These are phyloP conservation scores for Zasmidium cellare DNA, from an alignment of 2,329 filamentous ascomycete species.

Conservation along the genomic window DNA sequence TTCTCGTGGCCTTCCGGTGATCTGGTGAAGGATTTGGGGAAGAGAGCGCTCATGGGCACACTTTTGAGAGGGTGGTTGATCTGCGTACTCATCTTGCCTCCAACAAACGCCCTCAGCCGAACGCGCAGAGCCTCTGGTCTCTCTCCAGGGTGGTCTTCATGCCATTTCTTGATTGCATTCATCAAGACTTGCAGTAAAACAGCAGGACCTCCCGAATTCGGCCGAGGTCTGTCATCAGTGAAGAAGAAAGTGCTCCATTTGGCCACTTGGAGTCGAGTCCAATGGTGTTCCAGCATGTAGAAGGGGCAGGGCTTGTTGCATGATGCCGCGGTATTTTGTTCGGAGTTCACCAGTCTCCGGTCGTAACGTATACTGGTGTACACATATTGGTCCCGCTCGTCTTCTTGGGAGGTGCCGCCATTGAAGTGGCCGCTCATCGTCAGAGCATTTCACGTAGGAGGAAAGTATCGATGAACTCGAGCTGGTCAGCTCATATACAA, in stretches of 20 bases:
- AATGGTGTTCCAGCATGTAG: constrained; percentile 41
- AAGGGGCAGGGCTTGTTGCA: constrained; percentile 36
- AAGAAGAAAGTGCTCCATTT: constrained; percentile 58
- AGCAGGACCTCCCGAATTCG: constrained; percentile 45
- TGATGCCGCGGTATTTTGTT: constrained; percentile 30
- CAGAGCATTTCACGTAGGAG: constrained; percentile 2
- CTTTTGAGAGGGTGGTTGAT: constrained; percentile 38
- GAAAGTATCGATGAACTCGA: not conserved
- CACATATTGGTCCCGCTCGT: constrained; percentile 20
- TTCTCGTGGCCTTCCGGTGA: constrained; percentile 23
- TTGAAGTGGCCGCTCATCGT: constrained; percentile 24
- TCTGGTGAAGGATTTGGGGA: constrained; percentile 57
- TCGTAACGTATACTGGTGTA: constrained; percentile 60
- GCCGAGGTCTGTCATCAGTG: constrained; percentile 70
- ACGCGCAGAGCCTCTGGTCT: constrained; percentile 36
- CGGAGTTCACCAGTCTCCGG: constrained; percentile 49
- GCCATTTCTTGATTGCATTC: constrained; percentile 36
- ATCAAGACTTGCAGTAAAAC: constrained; percentile 34
- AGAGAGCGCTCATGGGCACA: constrained; percentile 54
- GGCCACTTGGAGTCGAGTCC: constrained; percentile 45
- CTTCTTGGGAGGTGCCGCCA: constrained; percentile 5
- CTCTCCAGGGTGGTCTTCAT: constrained; percentile 30
- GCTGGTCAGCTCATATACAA: not conserved
- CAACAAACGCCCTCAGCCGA: constrained; percentile 59
- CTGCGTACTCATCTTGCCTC: constrained; percentile 40